phyloP scores from a whole-genome alignment of 139 green algal species.

The Mesotaenium endlicherianum region DNA sequence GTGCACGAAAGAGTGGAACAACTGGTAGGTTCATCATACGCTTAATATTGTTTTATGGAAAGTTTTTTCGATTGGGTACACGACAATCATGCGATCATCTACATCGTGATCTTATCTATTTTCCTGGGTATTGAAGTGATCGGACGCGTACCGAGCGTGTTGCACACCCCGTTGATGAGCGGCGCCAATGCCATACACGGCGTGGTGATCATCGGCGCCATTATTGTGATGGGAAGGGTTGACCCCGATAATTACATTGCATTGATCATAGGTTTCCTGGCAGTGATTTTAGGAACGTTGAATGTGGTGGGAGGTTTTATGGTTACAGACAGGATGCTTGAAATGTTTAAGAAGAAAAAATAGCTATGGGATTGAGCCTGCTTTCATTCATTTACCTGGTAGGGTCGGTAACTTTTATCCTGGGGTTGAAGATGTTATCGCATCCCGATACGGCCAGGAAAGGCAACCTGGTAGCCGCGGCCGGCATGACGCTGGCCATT shows the following conservation, averaged over 20 bases:
- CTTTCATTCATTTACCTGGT: neutral
- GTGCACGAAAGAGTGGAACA: neutral
- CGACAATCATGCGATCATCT: no score
- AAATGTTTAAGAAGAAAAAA: constrained; percentile 76
- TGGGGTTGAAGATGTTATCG: neutral
- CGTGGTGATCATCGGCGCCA: constrained; percentile 23
- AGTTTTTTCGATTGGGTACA: no score
- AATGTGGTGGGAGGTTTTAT: constrained; percentile 90
- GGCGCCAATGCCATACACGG: constrained; percentile 91
- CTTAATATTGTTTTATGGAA: no score
- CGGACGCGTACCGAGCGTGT: constrained; percentile 77
- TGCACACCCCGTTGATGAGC: constrained; percentile 90
- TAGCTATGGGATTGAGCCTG: neutral
- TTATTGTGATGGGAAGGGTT: constrained; percentile 29
- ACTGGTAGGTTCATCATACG: no score
- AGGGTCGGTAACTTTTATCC: neutral
- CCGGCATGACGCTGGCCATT: constrained; percentile 52
- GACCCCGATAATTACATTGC: neutral
- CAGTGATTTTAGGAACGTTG: constrained; percentile 70
- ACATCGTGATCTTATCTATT: neutral
- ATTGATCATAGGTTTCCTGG: constrained; percentile 60
- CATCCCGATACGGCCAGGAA: constrained; percentile 10
- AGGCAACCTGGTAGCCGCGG: constrained; percentile 31
- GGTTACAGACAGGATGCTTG: constrained; percentile 83
- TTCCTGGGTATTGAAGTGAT: constrained; percentile 47